phyloP scores from a whole-genome alignment of 805 yeast species.

The Nakazawaea molendinolei region DNA sequence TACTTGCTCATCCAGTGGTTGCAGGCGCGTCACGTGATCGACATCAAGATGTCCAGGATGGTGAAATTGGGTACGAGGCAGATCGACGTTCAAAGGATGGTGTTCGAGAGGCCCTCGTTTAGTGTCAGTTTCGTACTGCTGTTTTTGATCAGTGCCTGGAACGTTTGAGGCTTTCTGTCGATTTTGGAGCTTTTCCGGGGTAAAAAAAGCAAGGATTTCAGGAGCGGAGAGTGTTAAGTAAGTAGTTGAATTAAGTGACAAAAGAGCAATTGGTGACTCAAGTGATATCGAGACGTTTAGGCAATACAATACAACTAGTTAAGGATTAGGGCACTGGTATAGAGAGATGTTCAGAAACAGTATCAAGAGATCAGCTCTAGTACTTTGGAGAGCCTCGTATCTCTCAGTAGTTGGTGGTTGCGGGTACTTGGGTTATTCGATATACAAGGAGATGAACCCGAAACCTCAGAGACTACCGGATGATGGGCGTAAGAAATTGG shows the following conservation, averaged over 20 bases:
- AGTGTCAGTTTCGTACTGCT: conserved; percentile 47
- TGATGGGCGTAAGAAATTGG: conserved; percentile 60
- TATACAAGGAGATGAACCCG: conserved; percentile 60
- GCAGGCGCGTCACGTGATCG: conserved; percentile 45
- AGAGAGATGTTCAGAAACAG: too few species aligned
- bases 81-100: conserved; percentile 41
- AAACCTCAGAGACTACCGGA: conserved; percentile 55
- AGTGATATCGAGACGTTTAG: too few species aligned
- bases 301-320: too few species aligned
- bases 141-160: conserved; percentile 56
- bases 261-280: too few species aligned
- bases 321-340: too few species aligned
- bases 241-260: too few species aligned
- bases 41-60: conserved; percentile 33
- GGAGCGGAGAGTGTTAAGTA: not conserved
- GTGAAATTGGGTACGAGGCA: conserved; percentile 29
- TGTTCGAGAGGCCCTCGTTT: conserved; percentile 57
- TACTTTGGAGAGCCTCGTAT: conserved; percentile 41
- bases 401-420: conserved; percentile 43
- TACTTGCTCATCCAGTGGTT: conserved; percentile 45
- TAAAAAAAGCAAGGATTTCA: not conserved
- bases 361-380: conserved; percentile 23
- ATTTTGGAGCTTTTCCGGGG: not conserved
- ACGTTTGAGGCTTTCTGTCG: conserved; percentile 20
- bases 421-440: conserved; percentile 55